Percentiles rank a stretch among this genome's conserved stretches.
These are phyloP conservation scores for Colletotrichum sp. DNA, from an alignment of 2,329 filamentous ascomycete genomes.

Conservation along the genomic window DNA sequence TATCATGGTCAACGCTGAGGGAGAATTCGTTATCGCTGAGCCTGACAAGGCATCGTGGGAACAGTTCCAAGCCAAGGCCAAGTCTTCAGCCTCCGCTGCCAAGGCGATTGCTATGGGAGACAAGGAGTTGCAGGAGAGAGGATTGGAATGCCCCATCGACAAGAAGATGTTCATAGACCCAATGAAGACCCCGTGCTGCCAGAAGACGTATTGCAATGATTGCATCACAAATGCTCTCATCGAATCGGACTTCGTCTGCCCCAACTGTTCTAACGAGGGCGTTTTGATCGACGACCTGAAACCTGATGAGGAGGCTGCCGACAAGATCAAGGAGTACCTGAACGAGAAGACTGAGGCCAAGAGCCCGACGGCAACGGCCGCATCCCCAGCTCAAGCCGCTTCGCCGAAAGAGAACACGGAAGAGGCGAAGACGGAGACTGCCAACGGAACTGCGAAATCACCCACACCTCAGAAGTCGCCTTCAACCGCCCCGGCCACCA, in stretches of 20 bases:
- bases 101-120: conserved; percentile 78
- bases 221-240: conserved; percentile 99
- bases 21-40: conserved; percentile 95
- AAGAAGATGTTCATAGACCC: conserved; percentile 98
- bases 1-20: conserved; percentile 97
- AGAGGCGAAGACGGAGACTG: conserved; percentile 2
- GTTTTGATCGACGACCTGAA: conserved; percentile 92
- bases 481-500: conserved; percentile 15
- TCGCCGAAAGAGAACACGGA: conserved; percentile 31
- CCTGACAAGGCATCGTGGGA: conserved; percentile 97
- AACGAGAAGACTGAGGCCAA: conserved; percentile 63
- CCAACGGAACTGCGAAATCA: conserved; percentile 25
- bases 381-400: conserved; percentile 30
- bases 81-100: conserved; percentile 82
- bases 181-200: conserved; percentile 98
- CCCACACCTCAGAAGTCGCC: conserved; percentile 35
- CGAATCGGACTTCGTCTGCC: conserved; percentile 97
- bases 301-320: conserved; percentile 77
- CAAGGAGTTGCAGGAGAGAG: conserved; percentile 86
- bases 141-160: conserved; percentile 93
- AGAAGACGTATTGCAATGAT: conserved; percentile 98
- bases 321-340: conserved; percentile 79
- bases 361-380: conserved; percentile 44
- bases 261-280: conserved; percentile 87
- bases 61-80: conserved; percentile 93